Evolutionary conservation across 129 eudicot genomes (phyloP).

Genomic region (Pulicaria dysenterica): DNA sequence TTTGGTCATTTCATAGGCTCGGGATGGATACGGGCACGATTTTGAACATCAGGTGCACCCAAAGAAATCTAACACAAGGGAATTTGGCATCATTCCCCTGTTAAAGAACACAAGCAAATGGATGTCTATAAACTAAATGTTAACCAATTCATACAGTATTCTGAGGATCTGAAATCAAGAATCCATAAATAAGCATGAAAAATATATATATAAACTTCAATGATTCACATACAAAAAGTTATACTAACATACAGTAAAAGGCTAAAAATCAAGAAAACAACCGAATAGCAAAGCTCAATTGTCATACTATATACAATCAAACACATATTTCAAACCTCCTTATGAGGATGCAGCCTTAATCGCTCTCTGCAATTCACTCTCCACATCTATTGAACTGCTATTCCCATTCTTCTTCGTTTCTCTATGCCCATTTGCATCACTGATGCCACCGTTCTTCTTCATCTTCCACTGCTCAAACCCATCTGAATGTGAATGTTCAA

Average conservation of each 20-base stretch:
- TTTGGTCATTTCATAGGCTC: no score
- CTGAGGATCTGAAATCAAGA: conserved; percentile 8
- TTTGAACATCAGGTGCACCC: no score
- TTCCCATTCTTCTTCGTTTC: conserved; percentile 51
- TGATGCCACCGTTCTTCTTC: conserved; percentile 45
- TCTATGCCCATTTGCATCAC: conserved; percentile 45
- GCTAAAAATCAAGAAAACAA: conserved; percentile 19
- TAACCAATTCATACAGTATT: neutral
- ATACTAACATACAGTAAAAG: neutral
- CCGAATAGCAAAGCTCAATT: conserved; percentile 28
- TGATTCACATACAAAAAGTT: neutral
- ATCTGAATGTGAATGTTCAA: conserved; percentile 36
- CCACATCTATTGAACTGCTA: conserved; percentile 46
- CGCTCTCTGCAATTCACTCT: conserved; percentile 85
- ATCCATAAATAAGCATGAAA: conserved; percentile 10
- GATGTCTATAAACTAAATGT: neutral
- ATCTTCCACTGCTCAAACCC: conserved; percentile 74
- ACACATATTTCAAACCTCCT: conserved; percentile 43
- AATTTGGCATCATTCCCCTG: no score
- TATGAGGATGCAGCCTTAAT: conserved; percentile 74
- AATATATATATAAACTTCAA: conserved; percentile 12
- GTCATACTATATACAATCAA: conserved; percentile 35
- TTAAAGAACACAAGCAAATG: no score
- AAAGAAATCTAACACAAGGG: no score
- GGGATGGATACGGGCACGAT: no score